Base-by-base conservation (phyloP, 768 basidiomycete species). In the Termitomyces sp. region DNA sequence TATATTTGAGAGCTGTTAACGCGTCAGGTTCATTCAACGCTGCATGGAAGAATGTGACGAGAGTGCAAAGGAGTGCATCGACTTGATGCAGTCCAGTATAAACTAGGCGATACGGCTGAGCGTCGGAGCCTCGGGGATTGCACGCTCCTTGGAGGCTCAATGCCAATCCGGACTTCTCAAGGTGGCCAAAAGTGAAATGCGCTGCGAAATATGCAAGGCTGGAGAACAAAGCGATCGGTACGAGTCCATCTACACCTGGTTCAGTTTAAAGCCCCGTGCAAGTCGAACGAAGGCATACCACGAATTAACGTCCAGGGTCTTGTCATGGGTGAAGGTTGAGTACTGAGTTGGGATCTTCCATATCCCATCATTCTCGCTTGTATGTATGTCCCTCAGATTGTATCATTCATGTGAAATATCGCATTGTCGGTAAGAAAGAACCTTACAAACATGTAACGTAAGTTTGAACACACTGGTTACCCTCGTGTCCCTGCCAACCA, bases 41-140 rank as follows among this genome's bases (percentile, higher is more conserved):
- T 40, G 66, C 67, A 36, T 82, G 77, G 66, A 84, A 85, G 65
- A 84, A 75, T 0, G 67, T 59, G 47, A 82, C 77, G 40, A 83
- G 47, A 12, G 65, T 63, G 53, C 83, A 85, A 10, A 85, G 63
- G 8, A 58, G 5, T 12, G 45, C 33, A 60, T 85, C 80, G n/a
- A 76, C 32, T 5, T 53, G 45, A n/a, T 63, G 40, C 14, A 70
- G 42, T 5, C 73, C 72, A 18, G 77, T 79, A 64, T 80, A 80
- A 2, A 66, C 49, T 13, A 81, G 64, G 14, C 69, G 72, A 61
- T 74, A 77, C 10, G 75, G 71, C 16, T 64, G 45, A 57, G 54
- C 36, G 44, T 43, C 26, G 61, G 61, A 44, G 57, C 51, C 38
- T 32, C 51, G 42, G 24, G 64, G 58, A 40, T 67, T 32, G 61